Percentiles rank a stretch among this genome's conserved stretches.
These are phyloP conservation scores for Colletotrichum destructivum DNA, from an alignment of 2,329 filamentous ascomycete genomes.

Conservation along the genomic window DNA sequence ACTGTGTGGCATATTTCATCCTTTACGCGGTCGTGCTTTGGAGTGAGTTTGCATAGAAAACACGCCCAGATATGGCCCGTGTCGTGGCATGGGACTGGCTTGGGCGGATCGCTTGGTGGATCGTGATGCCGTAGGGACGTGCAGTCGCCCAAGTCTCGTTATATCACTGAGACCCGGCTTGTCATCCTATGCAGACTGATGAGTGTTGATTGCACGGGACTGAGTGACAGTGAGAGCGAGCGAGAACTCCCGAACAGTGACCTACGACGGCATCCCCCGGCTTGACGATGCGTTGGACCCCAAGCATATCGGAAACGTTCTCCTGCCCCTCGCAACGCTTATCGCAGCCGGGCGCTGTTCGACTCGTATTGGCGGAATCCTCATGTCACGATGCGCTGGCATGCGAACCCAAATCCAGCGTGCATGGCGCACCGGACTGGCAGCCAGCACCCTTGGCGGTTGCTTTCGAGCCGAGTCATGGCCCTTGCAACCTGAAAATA, in stretches of 20 bases:
- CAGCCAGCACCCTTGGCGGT: neutral
- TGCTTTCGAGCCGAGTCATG: neutral
- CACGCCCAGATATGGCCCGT: neutral
- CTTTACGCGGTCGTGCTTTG: too few species aligned
- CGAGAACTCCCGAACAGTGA: neutral
- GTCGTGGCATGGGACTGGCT: neutral
- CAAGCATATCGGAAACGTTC: neutral
- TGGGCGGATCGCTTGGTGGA: neutral
- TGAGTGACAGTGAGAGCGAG: too few species aligned
- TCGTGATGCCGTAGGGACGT: neutral
- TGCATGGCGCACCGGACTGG: neutral
- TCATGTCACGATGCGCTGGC: slow-evolving; percentile 5
- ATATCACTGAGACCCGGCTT: too few species aligned
- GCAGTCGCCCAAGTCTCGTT: too few species aligned
- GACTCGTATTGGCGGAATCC: neutral
- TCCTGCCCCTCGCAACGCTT: neutral
- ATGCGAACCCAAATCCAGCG: neutral
- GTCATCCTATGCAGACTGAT: neutral
- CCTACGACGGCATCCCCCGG: neutral
- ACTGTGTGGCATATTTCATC: neutral
- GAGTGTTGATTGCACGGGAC: neutral
- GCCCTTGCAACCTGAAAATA: neutral
- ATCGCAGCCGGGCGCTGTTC: neutral
- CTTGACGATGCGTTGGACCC: neutral
- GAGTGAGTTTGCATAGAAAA: neutral